Evolutionary conservation across 108 stramenopile species (phyloP), one percentile per base, ranked within the genome.

Genomic region (Pseudonitzschia multiseries): DNA sequence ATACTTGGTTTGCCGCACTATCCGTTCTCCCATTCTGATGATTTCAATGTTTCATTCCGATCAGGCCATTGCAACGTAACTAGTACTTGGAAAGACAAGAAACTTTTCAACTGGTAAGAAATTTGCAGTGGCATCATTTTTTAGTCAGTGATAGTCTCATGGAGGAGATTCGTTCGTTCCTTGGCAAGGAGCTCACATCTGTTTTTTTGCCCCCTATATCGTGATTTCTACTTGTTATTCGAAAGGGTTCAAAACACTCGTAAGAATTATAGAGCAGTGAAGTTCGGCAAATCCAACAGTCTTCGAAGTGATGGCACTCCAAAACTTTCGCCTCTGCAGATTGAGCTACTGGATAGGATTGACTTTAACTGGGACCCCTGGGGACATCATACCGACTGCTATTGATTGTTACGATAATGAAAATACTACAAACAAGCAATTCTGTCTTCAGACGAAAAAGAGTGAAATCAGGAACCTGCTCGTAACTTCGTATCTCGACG

Each of bases 211-310:
- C 6, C 4, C 36, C 6, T 2, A 5, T 6, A 36, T 36, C 36
- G 6, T 36, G 36, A 36, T 36, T 63, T 18, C 17, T 36, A 32
- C 21, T 24, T 56, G 10, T 8, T 51, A n/a, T 56, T 22, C 54
- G 54, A 26, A 21, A 63, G 62, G 62, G 62, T 63, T 4, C 62
- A 63, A 63, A 63, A 33, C n/a, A 63, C 27, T 15, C 62, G 62
- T 8, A 63, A 63, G 40, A 63, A 40, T 4, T 63, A 63, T 21
- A 63, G 40, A 40, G 40, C 32, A 0, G 27, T 63, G 40, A 63
- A 63, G 62, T 63, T 63, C 1, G 4, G 29, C 9, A 29, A 14
- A 4, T 8, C 9, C 10, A 32, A 63, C 4, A 20, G 40, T 15
- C 31, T 63, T 63, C 62, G 40, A n/a, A 40, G 40, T 40, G 62